Base-by-base conservation (phyloP, 768 basidiomycete species). In the Suillus tomentosus region DNA sequence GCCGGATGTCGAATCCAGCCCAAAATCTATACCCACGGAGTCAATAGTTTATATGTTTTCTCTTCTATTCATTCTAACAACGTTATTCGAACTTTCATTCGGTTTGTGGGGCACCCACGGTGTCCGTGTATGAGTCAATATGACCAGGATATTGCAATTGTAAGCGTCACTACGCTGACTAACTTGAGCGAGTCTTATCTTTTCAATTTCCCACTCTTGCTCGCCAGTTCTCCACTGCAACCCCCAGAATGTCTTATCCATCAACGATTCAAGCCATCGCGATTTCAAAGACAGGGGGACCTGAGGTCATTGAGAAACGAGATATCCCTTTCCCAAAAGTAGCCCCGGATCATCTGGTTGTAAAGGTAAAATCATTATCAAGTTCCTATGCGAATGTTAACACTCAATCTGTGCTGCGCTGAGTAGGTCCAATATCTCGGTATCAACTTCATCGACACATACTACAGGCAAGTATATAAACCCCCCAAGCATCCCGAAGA, bases 391-490 rank as follows among this genome's bases (percentile, higher is more conserved):
- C 36, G 9, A 57, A 1, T 27, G 15, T 22, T 24, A 57, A 39
- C 15, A 10, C 10, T 40, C 19, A 3, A 40, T 27, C 15, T 39
- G 24, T 69, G 58, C 11, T 40, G 17, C 9, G 60, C 15, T 27
- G 48, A 42, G 56, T 70, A 90, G 90, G 80, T 88, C 27, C 86
- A 92, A 68, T 94, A 88, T 68, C 78, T 82, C 10, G 93, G 92
- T 8, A 84, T 96, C 69, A 97, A 97, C 79, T 97, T 91, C 73
- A 94, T 91, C 72, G 91, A 92, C 72, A 87, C 86, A 51, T 96
- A 97, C 74, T 87, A 84, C 72, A 82, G 95, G 85, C 89, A 77
- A 74, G 77, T 68, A 45, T 63, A 68, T 3, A 65, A 69, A n/a
- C 64, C 70, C 51, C 74, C 71, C 17, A 17, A 62, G 53, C 19